Conservation (phyloP, 345 rosid species). For the Corchorus capsularis region DNA sequence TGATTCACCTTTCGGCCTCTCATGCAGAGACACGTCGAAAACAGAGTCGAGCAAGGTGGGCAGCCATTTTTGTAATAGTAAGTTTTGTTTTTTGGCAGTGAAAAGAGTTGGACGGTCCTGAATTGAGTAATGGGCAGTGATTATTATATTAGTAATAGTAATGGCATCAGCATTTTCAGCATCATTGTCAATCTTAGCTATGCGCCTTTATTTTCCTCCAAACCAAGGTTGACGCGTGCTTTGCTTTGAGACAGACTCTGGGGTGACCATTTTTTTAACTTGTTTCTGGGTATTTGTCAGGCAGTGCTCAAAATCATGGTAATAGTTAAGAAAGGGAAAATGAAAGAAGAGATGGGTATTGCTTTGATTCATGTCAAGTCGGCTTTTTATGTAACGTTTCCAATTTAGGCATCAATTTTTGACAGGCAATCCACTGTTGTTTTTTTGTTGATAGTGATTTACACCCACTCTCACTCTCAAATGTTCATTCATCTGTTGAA, state of each 20-base stretch:
- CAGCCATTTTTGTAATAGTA: neutral
- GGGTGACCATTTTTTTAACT: neutral
- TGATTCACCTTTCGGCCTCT: neutral
- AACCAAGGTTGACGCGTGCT: neutral
- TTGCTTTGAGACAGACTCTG: neutral
- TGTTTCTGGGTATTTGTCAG: neutral
- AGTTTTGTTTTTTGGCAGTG: neutral
- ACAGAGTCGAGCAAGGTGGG: neutral
- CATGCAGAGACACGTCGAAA: neutral
- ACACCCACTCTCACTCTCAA: neutral
- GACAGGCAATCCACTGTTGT: neutral
- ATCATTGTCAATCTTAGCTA: neutral
- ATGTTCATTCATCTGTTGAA: neutral
- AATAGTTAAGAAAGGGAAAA: neutral
- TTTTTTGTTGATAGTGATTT: neutral
- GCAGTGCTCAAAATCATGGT: neutral
- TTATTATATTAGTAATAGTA: neutral
- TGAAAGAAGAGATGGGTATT: neutral
- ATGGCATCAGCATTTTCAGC: neutral
- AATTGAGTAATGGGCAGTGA: neutral
- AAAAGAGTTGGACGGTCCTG: neutral
- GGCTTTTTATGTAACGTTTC: neutral
- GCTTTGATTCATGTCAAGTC: neutral
- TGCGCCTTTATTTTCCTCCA: neutral
- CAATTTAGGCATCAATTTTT: neutral